Conservation (phyloP, 1,284 basidiomycete genomes). For the Laetiporus sulphureus region DNA sequence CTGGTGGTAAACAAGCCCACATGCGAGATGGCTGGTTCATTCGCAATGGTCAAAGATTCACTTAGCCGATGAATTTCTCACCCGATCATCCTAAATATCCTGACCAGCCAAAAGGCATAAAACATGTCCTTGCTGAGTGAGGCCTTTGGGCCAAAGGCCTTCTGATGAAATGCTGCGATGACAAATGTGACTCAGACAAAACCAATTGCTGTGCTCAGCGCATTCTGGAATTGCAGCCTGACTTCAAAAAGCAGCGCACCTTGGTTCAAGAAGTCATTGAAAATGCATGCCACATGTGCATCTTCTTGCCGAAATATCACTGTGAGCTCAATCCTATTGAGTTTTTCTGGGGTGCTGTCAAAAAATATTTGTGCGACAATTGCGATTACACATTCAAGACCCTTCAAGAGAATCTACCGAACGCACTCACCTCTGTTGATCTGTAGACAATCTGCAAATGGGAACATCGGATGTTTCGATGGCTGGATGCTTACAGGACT, state of each 20-base stretch:
- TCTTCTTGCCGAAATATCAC: constrained; percentile 17
- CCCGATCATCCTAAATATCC: constrained; percentile 22
- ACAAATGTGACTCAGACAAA: not conserved
- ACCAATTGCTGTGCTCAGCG: constrained; percentile 16
- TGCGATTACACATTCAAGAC: constrained; percentile 12
- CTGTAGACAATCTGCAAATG: constrained; percentile 20
- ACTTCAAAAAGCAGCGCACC: constrained; percentile 29
- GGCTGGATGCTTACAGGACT: constrained; percentile 24
- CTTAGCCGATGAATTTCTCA: constrained; percentile 29
- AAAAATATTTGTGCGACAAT: not conserved
- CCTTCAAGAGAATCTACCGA: constrained; percentile 16
- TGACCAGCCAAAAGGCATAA: constrained; percentile 20
- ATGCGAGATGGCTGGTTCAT: constrained; percentile 27
- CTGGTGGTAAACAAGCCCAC: constrained; percentile 30
- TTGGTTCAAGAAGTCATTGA: constrained; percentile 20
- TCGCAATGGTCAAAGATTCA: constrained; percentile 14
- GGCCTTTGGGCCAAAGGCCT: not conserved
- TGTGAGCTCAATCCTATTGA: constrained; percentile 28
- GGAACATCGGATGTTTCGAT: constrained; percentile 19
- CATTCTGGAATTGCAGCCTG: constrained; percentile 25
- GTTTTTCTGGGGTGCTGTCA: constrained; percentile 13
- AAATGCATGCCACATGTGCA: constrained; percentile 19
- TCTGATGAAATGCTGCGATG: not conserved
- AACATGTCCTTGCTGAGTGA: not conserved
- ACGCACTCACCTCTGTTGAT: constrained; percentile 15